phyloP scores from a whole-genome alignment of 495 filamentous ascomycete genomes.

The Filosporella fistucella region DNA sequence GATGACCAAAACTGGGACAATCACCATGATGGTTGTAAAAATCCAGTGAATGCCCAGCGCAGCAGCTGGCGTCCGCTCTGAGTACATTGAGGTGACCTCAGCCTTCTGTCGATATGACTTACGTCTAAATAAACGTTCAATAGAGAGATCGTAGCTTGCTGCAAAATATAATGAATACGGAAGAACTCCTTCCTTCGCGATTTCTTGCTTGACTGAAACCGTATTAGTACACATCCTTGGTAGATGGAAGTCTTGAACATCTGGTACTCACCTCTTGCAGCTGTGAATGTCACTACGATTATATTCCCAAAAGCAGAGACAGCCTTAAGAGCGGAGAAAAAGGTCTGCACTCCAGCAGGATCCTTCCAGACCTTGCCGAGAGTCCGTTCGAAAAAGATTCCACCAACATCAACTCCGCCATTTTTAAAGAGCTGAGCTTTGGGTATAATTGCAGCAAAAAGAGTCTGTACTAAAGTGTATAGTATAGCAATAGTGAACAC shows the following conservation, averaged over 20 bases:
- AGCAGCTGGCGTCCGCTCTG: conserved; percentile 28
- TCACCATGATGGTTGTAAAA: conserved; percentile 17
- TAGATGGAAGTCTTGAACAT: too few species aligned
- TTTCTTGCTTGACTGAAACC: conserved; percentile 29
- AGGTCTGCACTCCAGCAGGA: not conserved
- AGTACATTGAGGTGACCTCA: not conserved
- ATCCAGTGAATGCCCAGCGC: conserved; percentile 33
- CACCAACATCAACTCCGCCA: conserved; percentile 2
- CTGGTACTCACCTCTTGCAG: conserved; percentile 8
- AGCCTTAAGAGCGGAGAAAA: conserved; percentile 5
- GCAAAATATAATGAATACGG: conserved; percentile 38
- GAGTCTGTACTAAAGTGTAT: not conserved
- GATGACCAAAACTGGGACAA: not conserved
- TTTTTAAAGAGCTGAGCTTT: conserved; percentile 2
- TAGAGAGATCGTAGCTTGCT: conserved; percentile 13
- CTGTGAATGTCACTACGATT: conserved; percentile 20
- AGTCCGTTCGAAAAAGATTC: conserved; percentile 1
- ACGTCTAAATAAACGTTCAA: not conserved
- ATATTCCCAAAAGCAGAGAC: conserved; percentile 8
- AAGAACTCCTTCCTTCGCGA: conserved; percentile 30
- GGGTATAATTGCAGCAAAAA: not conserved
- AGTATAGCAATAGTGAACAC: conserved; percentile 2
- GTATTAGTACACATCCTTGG: too few species aligned
- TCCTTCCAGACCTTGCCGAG: not conserved
- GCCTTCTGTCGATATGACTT: not conserved